Evolutionary conservation across 2,329 filamentous ascomycete genomes (phyloP), one percentile per base, ranked within the genome.

Genomic region (Huntiella bhutanensis): DNA sequence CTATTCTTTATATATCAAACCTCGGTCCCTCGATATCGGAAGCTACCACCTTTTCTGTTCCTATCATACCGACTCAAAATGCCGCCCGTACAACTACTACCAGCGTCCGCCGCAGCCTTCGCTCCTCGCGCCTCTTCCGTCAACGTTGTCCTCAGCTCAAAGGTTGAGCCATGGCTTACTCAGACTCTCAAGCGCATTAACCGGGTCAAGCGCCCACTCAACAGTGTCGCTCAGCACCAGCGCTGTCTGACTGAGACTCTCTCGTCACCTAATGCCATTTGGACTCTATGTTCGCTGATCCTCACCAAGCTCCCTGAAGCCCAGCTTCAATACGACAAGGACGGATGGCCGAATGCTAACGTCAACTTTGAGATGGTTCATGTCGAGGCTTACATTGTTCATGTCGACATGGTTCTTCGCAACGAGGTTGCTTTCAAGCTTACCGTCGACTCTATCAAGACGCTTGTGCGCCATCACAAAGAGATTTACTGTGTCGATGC

Each of bases 401-500:
- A 96, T 63, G 86, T 98, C 63, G 91, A 98, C 68, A 94, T 96
- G 86, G 88, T 98, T 50, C 77, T 92, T 57, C 82, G 87, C 64
- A 91, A 93, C 61, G 91, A 96, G 68, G 86, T 98, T 58, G 91
- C 87, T 54, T 96, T 87, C 74, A 98, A 98, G 73, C 74, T 98
- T 58, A 96, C 87, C 17, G 75, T 80, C 49, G 91, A 96, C 60
- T 86, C 87, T 51, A 98, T 98, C 65, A 86, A 94, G 57, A 67
- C 82, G 45, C 75, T 98, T 53, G 80, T 94, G 60, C 84, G 94
- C 61, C 93, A 93, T 63, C 91, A 98, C 73, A 87, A 91, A 69
- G 84, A 95, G 53, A 74, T 96, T 55, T 87, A 93, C 69, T 93
- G 84, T 55, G 74, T 87, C 57, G 84, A 98, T 61, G 80, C 83